Evolutionary conservation across 495 filamentous ascomycete species (phyloP).

Genomic region (Pseudevernia furfuracea): DNA sequence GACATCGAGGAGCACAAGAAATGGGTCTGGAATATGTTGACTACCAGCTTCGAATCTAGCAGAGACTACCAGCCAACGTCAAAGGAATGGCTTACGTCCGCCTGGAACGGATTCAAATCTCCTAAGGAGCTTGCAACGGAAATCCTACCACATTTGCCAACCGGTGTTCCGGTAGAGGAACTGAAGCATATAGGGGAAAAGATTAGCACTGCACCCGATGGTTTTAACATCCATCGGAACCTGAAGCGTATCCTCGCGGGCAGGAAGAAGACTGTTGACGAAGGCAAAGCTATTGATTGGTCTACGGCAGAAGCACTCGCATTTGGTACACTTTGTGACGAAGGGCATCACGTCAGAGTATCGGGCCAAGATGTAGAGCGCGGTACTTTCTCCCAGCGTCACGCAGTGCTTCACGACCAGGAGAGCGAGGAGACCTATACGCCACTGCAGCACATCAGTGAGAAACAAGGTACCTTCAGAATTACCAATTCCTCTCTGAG

Average conservation of each 20-base stretch:
- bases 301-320: slow-evolving; percentile 94
- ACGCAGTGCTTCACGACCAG: slow-evolving; percentile 96
- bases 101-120: slow-evolving; percentile 98
- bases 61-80: slow-evolving; percentile 95
- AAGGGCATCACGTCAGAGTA: slow-evolving; percentile 93
- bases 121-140: slow-evolving; percentile 95
- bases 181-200: slow-evolving; percentile 71
- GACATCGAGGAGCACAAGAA: slow-evolving; percentile 98
- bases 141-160: slow-evolving; percentile 86
- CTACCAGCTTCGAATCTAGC: slow-evolving; percentile 91
- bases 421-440: slow-evolving; percentile 87
- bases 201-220: slow-evolving; percentile 69
- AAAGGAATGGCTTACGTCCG: slow-evolving; percentile 96
- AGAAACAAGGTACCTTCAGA: slow-evolving; percentile 87
- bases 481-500: slow-evolving; percentile 96
- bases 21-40: slow-evolving; percentile 99
- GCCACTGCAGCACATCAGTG: slow-evolving; percentile 77
- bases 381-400: slow-evolving; percentile 98
- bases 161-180: slow-evolving; percentile 60
- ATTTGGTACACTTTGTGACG: slow-evolving; percentile 80
- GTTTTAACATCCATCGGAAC: slow-evolving; percentile 84
- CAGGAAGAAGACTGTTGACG: slow-evolving; percentile 84
- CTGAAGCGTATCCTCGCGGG: slow-evolving; percentile 89
- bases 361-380: slow-evolving; percentile 98
- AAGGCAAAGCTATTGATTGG: slow-evolving; percentile 96